phyloP scores from a whole-genome alignment of 257 asterid species.

The Voacanga thouarsii region DNA sequence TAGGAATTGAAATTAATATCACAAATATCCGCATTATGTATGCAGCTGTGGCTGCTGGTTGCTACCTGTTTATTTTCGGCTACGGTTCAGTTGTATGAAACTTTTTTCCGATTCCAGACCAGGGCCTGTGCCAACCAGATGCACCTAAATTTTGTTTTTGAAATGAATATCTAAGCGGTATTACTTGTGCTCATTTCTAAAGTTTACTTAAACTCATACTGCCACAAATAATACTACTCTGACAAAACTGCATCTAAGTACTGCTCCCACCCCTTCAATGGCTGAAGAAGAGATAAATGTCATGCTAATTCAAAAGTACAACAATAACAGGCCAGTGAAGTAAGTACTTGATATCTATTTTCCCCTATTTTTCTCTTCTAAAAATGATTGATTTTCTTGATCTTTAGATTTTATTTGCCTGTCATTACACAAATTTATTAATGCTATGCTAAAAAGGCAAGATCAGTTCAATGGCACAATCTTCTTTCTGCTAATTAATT shows the following conservation, averaged over 20 bases:
- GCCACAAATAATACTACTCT: constrained; percentile 7
- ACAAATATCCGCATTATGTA: background rate
- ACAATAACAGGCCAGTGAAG: background rate
- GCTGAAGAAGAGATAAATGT: constrained; percentile 16
- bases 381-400: background rate
- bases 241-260: constrained; percentile 6
- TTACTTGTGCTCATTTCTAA: background rate
- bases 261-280: constrained; percentile 4
- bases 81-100: background rate
- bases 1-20: background rate
- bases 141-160: background rate
- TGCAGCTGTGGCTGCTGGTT: background rate
- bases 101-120: background rate
- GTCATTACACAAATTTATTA: background rate
- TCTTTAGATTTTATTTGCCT: background rate
- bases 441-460: background rate
- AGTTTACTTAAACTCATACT: background rate
- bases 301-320: background rate
- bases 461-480: background rate
- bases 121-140: background rate
- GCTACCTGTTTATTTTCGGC: background rate
- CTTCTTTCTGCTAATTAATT: background rate
- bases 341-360: background rate
- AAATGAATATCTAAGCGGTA: background rate
- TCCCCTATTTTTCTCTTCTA: background rate